Percentiles rank a stretch among this genome's conserved stretches.
Evolutionary conservation across 208 protist species (phyloP).

Genomic region (Acanthamoeba castellanii): DNA sequence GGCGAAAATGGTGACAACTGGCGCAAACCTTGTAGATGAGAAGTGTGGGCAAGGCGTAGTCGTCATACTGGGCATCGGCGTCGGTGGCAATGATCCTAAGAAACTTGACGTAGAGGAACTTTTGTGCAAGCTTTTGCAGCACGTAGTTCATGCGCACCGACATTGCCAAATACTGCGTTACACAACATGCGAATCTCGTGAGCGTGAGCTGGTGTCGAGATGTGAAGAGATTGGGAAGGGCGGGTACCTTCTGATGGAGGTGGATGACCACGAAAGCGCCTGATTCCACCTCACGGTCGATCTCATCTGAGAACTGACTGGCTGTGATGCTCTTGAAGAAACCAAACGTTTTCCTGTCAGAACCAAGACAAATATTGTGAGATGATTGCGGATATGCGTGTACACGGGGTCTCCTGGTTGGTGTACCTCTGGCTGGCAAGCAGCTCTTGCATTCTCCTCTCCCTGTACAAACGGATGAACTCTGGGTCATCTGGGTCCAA

Average conservation of each 20-base stretch:
- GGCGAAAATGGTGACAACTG: background rate
- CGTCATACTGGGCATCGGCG: conserved; percentile 29
- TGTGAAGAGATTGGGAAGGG: background rate
- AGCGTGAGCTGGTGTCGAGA: background rate
- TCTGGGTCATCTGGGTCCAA: conserved; percentile 60
- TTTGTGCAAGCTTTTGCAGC: conserved; percentile 60
- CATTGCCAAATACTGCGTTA: conserved; percentile 29
- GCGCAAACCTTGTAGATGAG: conserved; percentile 54
- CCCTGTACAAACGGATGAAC: conserved; percentile 61
- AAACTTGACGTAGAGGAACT: conserved; percentile 67
- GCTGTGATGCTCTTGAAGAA: conserved; percentile 29
- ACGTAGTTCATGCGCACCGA: conserved; percentile 71
- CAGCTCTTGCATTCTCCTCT: conserved; percentile 51
- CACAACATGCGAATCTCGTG: background rate
- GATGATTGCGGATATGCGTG: background rate
- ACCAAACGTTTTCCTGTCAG: conserved; percentile 50
- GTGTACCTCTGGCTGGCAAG: conserved; percentile 33
- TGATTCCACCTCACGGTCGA: conserved; percentile 30
- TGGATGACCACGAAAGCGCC: conserved; percentile 39
- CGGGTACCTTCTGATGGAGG: conserved; percentile 26
- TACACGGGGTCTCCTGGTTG: background rate
- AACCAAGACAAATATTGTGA: background rate
- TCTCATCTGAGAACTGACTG: conserved; percentile 50
- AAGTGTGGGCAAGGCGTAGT: conserved; percentile 35
- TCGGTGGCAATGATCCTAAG: conserved; percentile 16